These are phyloP conservation scores for Karstenula rhodostoma DNA, from an alignment of 2,329 filamentous ascomycete species.

Conservation along the genomic window DNA sequence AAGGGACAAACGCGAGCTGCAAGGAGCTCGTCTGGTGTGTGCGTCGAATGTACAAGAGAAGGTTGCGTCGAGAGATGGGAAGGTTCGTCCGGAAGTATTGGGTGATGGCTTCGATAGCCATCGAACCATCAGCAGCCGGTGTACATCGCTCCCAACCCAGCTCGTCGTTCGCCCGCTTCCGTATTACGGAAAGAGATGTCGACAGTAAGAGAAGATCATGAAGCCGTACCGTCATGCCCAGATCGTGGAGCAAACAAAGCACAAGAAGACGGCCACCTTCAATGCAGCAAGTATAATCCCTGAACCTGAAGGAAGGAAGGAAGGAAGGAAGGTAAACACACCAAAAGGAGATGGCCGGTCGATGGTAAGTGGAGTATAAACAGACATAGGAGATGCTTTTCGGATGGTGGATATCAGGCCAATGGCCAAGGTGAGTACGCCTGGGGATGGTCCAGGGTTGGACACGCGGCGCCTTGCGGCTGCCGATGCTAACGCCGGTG, in stretches of 20 bases:
- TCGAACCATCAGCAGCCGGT: constrained; percentile 2
- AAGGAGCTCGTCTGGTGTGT: constrained; percentile 28
- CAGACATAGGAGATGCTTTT: constrained; percentile 47
- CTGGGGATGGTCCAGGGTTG: constrained; percentile 26
- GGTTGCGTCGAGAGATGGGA: not conserved
- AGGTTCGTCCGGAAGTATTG: not conserved
- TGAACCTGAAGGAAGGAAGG: constrained; percentile 22
- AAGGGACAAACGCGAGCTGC: constrained; percentile 15
- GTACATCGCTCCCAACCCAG: constrained; percentile 7
- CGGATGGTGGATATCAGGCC: constrained; percentile 27
- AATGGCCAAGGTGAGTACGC: constrained; percentile 31
- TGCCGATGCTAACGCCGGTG: constrained; percentile 43
- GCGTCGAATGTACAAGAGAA: constrained; percentile 37
- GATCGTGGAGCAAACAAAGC: constrained; percentile 21
- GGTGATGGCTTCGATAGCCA: not conserved
- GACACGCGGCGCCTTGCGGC: constrained; percentile 29
- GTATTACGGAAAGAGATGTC: constrained; percentile 38
- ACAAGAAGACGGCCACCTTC: constrained; percentile 22
- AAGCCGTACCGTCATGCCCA: constrained; percentile 38
- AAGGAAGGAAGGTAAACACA: constrained; percentile 24
- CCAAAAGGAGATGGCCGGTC: constrained; percentile 21
- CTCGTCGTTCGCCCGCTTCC: constrained; percentile 16
- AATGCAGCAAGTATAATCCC: constrained; percentile 22
- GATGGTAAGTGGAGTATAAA: constrained; percentile 33
- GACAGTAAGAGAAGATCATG: constrained; percentile 19